These are phyloP conservation scores for Camelina laxa DNA, from an alignment of 345 rosid genomes.

Conservation along the genomic window DNA sequence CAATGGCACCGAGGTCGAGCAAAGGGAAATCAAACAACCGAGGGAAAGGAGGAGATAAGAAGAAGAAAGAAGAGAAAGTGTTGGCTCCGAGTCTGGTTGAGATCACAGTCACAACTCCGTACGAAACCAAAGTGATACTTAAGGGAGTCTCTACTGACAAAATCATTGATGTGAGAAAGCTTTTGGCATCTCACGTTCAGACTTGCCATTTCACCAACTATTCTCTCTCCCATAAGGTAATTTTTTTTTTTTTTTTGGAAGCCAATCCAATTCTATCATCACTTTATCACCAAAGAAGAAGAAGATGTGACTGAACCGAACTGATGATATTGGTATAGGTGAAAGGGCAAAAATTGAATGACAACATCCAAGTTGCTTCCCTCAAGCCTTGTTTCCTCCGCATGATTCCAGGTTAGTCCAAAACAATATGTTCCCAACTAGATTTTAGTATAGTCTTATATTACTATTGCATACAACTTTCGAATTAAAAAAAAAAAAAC, in stretches of 20 bases:
- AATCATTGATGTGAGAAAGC: conserved; percentile 80
- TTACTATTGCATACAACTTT: not conserved
- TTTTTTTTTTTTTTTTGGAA: too few species aligned
- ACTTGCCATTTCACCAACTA: conserved; percentile 90
- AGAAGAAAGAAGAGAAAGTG: conserved; percentile 83
- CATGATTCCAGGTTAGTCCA: conserved; percentile 52
- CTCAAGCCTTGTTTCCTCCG: conserved; percentile 90
- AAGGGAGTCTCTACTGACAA: conserved; percentile 91
- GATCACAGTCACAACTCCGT: conserved; percentile 64
- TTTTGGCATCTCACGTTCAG: conserved; percentile 72
- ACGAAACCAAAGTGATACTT: conserved; percentile 73
- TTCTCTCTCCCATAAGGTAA: conserved; percentile 79
- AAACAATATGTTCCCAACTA: not conserved
- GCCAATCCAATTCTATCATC: not conserved
- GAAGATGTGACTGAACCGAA: not conserved
- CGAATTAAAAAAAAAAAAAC: not conserved
- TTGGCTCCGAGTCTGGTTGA: conserved; percentile 71
- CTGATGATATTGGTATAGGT: conserved; percentile 50
- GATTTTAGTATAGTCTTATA: not conserved
- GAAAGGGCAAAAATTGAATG: conserved; percentile 70
- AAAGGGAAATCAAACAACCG: conserved; percentile 70
- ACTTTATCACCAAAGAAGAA: not conserved
- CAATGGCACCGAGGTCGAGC: conserved; percentile 87
- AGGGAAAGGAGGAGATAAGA: conserved; percentile 82
- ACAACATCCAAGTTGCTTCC: conserved; percentile 64